These are phyloP conservation scores for Simplicillium sp. DNA, from an alignment of 2,329 filamentous ascomycete genomes.

Conservation along the genomic window DNA sequence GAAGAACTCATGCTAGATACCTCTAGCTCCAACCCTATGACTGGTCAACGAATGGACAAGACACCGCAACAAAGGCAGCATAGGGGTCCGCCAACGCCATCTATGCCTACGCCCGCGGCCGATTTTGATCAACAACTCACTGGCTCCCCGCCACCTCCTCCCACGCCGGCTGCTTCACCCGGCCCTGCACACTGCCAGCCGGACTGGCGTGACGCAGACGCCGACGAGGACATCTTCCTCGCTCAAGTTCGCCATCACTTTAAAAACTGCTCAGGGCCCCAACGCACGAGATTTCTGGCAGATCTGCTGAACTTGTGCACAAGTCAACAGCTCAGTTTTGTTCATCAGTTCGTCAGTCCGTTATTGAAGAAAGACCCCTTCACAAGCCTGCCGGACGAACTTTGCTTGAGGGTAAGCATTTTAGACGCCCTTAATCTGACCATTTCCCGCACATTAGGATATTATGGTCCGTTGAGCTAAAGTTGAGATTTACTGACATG, in stretches of 20 bases:
- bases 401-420: slow-evolving; percentile 70
- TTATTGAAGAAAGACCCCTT: slow-evolving; percentile 95
- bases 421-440: neutral
- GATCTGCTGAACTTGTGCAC: slow-evolving; percentile 91
- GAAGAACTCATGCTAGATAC: slow-evolving; percentile 49
- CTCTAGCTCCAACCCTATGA: slow-evolving; percentile 27
- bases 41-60: slow-evolving; percentile 39
- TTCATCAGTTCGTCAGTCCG: slow-evolving; percentile 91
- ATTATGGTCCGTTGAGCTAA: neutral
- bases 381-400: slow-evolving; percentile 79
- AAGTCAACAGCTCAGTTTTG: slow-evolving; percentile 89
- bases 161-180: slow-evolving; percentile 56
- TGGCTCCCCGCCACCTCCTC: slow-evolving; percentile 53
- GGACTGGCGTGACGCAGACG: slow-evolving; percentile 69
- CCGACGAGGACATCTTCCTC: slow-evolving; percentile 76
- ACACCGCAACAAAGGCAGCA: slow-evolving; percentile 30
- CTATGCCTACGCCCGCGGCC: slow-evolving; percentile 54
- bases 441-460: neutral
- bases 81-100: slow-evolving; percentile 55
- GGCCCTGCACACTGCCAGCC: slow-evolving; percentile 51
- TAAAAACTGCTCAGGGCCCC: slow-evolving; percentile 62
- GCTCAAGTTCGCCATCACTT: slow-evolving; percentile 75
- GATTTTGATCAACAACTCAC: slow-evolving; percentile 54
- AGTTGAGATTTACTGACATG: slow-evolving; percentile 1
- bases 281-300: slow-evolving; percentile 72